Conservation (phyloP, 169 alveolate genomes). For the Plasmodium cynomolgi region DNA sequence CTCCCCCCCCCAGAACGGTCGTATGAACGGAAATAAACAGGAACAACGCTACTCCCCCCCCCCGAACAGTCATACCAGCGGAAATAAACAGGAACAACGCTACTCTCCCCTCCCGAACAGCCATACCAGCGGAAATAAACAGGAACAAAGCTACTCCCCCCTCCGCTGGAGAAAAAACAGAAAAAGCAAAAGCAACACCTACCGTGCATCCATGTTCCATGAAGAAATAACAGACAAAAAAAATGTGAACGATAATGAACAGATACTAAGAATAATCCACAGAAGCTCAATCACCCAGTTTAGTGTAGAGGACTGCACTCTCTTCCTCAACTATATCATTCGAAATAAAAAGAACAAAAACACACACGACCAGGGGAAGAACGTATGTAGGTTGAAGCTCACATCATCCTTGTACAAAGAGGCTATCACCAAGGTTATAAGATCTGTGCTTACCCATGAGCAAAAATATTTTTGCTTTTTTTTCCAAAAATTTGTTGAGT, state of each 20-base stretch:
- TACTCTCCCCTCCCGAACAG: not conserved
- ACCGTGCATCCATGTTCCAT: constrained; percentile 34
- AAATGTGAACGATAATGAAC: constrained; percentile 18
- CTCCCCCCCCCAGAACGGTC: no score
- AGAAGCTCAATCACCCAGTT: constrained; percentile 19
- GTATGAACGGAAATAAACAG: no score
- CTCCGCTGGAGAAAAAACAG: not conserved
- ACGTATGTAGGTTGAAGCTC: constrained; percentile 9
- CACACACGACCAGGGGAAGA: not conserved
- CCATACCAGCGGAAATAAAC: not conserved
- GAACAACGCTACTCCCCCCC: no score
- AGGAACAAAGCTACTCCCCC: not conserved
- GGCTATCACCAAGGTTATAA: constrained; percentile 9
- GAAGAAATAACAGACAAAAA: constrained; percentile 32
- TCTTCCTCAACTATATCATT: constrained; percentile 36
- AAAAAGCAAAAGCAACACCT: not conserved
- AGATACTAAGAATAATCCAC: constrained; percentile 10
- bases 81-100: no score
- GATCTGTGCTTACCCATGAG: constrained; percentile 7
- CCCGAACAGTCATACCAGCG: no score
- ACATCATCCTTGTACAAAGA: constrained; percentile 44
- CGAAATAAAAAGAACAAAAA: constrained; percentile 47
- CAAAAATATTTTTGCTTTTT: constrained; percentile 18
- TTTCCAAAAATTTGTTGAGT: constrained; percentile 33
- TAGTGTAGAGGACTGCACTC: constrained; percentile 25